Conservation (phyloP, 2,329 filamentous ascomycete genomes). For the Emmonsia crescens region DNA sequence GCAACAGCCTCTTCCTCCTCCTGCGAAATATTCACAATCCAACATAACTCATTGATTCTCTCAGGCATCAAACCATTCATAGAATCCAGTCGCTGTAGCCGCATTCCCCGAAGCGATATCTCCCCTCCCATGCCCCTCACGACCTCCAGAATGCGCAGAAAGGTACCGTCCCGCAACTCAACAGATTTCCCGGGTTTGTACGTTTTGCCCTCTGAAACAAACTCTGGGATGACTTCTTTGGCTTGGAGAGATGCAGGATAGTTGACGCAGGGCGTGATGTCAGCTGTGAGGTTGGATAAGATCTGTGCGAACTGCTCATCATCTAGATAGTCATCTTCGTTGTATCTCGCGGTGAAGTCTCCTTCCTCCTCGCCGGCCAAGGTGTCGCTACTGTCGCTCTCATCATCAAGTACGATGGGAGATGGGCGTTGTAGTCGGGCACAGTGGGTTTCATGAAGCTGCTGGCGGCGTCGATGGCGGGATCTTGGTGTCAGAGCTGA, state of each 20-base stretch:
- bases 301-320: slow-evolving; percentile 18
- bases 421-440: neutral
- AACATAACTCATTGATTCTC: slow-evolving; percentile 36
- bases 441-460: neutral
- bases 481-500: neutral
- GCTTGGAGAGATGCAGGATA: neutral
- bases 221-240: slow-evolving; percentile 11
- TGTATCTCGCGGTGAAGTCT: slow-evolving; percentile 4
- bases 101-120: slow-evolving; percentile 30
- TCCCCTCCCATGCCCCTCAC: slow-evolving; percentile 11
- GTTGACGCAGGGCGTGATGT: neutral
- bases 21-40: slow-evolving; percentile 19
- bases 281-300: slow-evolving; percentile 10
- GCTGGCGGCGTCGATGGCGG: neutral
- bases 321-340: slow-evolving; percentile 17
- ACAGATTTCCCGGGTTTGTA: slow-evolving; percentile 24
- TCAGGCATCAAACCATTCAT: slow-evolving; percentile 28
- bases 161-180: slow-evolving; percentile 29
- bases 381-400: neutral
- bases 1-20: slow-evolving; percentile 18
- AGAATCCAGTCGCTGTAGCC: slow-evolving; percentile 23
- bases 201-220: slow-evolving; percentile 12
- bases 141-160: slow-evolving; percentile 33
- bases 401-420: neutral
- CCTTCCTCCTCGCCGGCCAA: neutral